Percentiles rank a stretch among this genome's conserved stretches.
Evolutionary conservation across 495 filamentous ascomycete species (phyloP).

Genomic region (Talaromyces liani): DNA sequence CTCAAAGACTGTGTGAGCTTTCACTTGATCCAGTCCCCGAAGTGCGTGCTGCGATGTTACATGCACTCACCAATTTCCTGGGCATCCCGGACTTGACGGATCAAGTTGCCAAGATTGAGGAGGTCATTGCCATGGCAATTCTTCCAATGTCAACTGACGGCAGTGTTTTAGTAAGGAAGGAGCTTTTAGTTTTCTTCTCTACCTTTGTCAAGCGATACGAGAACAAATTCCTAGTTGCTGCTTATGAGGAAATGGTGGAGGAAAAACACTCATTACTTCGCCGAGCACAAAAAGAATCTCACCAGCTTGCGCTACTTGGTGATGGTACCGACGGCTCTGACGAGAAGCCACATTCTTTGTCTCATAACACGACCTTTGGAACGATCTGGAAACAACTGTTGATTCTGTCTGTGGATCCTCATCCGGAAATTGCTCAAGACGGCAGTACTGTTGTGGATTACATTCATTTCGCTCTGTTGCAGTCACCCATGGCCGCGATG

Average conservation of each 20-base stretch:
- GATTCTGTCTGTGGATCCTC: conserved; percentile 84
- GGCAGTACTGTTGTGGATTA: conserved; percentile 77
- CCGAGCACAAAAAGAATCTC: conserved; percentile 27
- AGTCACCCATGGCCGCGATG: conserved; percentile 63
- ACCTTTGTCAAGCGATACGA: conserved; percentile 86
- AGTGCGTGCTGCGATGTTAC: conserved; percentile 85
- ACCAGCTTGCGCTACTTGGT: conserved; percentile 12
- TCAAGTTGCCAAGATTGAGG: conserved; percentile 83
- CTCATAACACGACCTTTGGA: conserved; percentile 81
- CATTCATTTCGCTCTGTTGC: conserved; percentile 66
- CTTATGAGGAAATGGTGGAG: conserved; percentile 83
- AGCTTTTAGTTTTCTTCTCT: conserved; percentile 88
- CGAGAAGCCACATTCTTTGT: conserved; percentile 39
- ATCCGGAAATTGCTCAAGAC: conserved; percentile 84
- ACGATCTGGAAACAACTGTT: conserved; percentile 91
- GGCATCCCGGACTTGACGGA: conserved; percentile 90
- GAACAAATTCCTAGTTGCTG: conserved; percentile 83
- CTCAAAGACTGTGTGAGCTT: conserved; percentile 67
- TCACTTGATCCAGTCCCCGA: conserved; percentile 89
- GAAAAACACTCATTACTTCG: conserved; percentile 63
- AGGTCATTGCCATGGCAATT: conserved; percentile 74
- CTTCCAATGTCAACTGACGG: conserved; percentile 86
- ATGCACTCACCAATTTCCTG: conserved; percentile 87
- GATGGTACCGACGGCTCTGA: conserved; percentile 8
- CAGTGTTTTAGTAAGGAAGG: conserved; percentile 85